Base-by-base conservation (phyloP, 768 basidiomycete genomes). In the Mycena vitilis region DNA sequence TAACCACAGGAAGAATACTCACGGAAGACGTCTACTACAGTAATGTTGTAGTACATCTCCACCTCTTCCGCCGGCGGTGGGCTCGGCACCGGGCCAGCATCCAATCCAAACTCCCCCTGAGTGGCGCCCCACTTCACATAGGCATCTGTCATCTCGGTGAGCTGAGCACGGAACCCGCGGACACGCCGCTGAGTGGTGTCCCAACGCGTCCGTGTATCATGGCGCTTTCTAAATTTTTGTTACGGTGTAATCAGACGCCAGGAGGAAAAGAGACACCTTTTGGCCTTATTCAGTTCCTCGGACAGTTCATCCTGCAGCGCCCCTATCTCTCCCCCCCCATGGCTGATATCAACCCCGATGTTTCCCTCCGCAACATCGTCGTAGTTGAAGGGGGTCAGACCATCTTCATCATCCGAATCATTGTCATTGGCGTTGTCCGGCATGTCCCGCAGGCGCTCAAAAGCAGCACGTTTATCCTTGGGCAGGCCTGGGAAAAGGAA, bases 81-180 rank as follows among this genome's bases (percentile, higher is more conserved):
- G 2, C 15, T 45, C 44, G 44, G 44, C 20, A 18, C 15, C 6
- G 44, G 44, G 18, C 15, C 6, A 6, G 15, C 57, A 45, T 58
- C 23, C 12, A 44, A 10, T 5, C 57, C 57, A 18, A 6, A 58
- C n/a, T 58, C 6, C 13, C 57, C 57, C 34, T 58, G 57, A 5
- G 40, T 25, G 15, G 57, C 22, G 30, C 57, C 57, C 57, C 57
- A 58, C 37, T 58, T 58, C 2, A 58, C 18, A 25, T 58, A 58
- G 0, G 57, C 23, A 15, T 30, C 42, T 4, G 57, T 58, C 4
- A 58, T 45, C 6, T 36, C 54, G 6, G 3, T n/a, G 20, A 55
- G 37, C 18, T 55, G 54, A 7, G 36, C 54, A 2, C 54, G 16
- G 54, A 55, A 55, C 1, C 54, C 54, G 0, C 22, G 15, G 4